phyloP scores from a whole-genome alignment of 345 rosid species.

The Barbarea vulgaris region DNA sequence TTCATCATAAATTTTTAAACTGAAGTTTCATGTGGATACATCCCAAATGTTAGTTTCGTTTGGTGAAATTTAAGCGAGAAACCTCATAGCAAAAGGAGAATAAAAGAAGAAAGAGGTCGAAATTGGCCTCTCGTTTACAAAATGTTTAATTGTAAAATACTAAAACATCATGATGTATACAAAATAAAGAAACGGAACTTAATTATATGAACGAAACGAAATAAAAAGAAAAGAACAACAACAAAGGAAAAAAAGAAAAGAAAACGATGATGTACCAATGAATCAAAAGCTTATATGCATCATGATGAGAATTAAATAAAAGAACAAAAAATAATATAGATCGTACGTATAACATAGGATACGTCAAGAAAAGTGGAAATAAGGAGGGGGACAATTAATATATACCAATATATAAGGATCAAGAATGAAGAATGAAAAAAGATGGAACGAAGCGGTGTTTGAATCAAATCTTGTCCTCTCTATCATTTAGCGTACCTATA shows the following conservation, averaged over 20 bases:
- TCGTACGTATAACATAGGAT: slow-evolving; percentile 32
- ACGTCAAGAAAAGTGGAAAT: neutral
- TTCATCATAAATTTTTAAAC: neutral
- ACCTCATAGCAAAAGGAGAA: neutral
- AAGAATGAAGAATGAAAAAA: slow-evolving; percentile 26
- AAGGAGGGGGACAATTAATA: slow-evolving; percentile 1
- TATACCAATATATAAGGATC: slow-evolving; percentile 25
- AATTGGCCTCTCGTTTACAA: neutral
- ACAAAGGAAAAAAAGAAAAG: slow-evolving; percentile 12
- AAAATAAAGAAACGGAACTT: slow-evolving; percentile 33
- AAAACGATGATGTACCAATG: slow-evolving; percentile 17
- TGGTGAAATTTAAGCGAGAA: slow-evolving; percentile 1
- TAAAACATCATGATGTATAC: slow-evolving; percentile 34
- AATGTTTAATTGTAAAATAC: slow-evolving; percentile 10
- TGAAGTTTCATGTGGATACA: neutral
- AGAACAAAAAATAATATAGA: neutral
- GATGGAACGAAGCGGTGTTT: slow-evolving; percentile 5
- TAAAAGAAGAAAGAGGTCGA: neutral
- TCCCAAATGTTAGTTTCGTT: neutral
- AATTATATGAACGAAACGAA: slow-evolving; percentile 37
- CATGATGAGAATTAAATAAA: slow-evolving; percentile 34
- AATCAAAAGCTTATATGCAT: slow-evolving; percentile 40
- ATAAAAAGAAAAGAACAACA: slow-evolving; percentile 15
- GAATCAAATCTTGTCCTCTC: slow-evolving; percentile 28
- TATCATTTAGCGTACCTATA: slow-evolving; percentile 42